Conservation (phyloP, 108 stramenopile species). For the Skeletonema grethae region DNA sequence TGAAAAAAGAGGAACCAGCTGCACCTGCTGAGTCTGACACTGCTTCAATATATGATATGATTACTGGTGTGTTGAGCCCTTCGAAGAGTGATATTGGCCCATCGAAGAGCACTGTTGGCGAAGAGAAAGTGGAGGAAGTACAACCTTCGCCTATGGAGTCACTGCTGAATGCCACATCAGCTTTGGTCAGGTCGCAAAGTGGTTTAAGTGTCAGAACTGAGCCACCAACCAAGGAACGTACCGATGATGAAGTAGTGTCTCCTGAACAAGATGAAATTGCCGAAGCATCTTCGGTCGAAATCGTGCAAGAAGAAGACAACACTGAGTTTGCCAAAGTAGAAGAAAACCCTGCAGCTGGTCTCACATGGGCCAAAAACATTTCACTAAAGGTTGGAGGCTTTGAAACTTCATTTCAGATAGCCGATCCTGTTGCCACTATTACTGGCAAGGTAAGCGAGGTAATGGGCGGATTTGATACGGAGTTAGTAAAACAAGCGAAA, state of each 20-base stretch:
- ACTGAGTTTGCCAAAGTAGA: neutral
- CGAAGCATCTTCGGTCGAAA: constrained; percentile 12
- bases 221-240: neutral
- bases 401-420: constrained; percentile 41
- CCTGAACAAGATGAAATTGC: neutral
- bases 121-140: neutral
- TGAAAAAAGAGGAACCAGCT: neutral
- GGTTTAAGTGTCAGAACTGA: neutral
- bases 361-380: constrained; percentile 43
- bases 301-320: neutral
- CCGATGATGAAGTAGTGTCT: constrained; percentile 1
- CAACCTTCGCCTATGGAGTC: neutral
- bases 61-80: neutral
- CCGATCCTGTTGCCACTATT: constrained; percentile 37
- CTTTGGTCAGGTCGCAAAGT: neutral
- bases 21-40: neutral
- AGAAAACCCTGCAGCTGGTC: constrained; percentile 2
- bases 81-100: neutral
- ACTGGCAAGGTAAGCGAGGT: constrained; percentile 34
- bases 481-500: constrained; percentile 30
- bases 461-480: constrained; percentile 16
- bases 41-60: constrained; percentile 4
- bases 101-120: neutral
- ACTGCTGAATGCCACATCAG: neutral
- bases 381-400: constrained; percentile 42